Evolutionary conservation across 495 filamentous ascomycete species (phyloP), one percentile per base, ranked within the genome.

Genomic region (Darksidea phi): DNA sequence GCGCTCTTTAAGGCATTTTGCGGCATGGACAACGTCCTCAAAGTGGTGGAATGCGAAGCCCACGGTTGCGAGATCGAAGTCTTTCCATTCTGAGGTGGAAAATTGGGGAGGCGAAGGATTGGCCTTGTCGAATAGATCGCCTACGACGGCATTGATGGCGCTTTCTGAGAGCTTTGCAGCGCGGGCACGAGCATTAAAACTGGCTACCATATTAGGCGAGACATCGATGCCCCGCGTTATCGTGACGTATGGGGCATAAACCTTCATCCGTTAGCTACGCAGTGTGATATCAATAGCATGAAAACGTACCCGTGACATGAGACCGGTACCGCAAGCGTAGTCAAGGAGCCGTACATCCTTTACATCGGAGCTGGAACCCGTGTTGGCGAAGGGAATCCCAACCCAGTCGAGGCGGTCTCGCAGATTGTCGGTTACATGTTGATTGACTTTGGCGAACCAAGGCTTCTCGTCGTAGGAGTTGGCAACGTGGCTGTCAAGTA

Each of bases 31-130:
- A 0, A 86, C 83, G 59, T 86, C 73, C 49, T 84, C 79, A 60
- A 92, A 88, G 67, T 92, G 88, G 70, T 92, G 88, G 64, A 90
- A 79, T 1, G 82, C 88, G 54, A 84, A 78, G 21, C 87, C 83
- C 26, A 90, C 79, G 15, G 79, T 78, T 4, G 82, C 82, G 26
- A 90, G 53, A 62, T 89, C 85, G 65, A 90, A 88, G 49, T 81
- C 68, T 58, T 68, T 77, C 68, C 79, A 84, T 21, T 82, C 78
- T 0, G 82, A 73, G 0, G 68, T 70, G 2, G 74, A 66, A 20
- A 86, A 71, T 6, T 64, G 60, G 4, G 78, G 64, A 1, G 74
- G 63, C 6, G 77, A 68, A 12, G 61, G 49, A 2, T 46, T n/a
- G 18, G 72, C 72, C 6, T 70, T 48, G 6, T 78, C 70, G 34